phyloP scores from a whole-genome alignment of 208 protist genomes.

The Acanthamoeba royreba region DNA sequence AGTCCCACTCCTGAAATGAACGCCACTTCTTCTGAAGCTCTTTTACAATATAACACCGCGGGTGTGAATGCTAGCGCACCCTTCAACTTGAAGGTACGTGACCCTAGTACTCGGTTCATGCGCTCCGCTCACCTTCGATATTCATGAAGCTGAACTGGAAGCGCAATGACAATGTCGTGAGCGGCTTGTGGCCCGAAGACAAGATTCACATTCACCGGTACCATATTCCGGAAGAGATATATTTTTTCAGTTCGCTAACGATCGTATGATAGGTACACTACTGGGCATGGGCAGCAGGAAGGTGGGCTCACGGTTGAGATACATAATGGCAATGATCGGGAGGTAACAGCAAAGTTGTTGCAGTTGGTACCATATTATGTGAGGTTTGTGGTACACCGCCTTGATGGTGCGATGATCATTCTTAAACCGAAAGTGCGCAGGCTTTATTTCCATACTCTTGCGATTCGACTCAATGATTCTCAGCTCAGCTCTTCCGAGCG shows the following conservation, averaged over 20 bases:
- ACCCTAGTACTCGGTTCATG: not conserved
- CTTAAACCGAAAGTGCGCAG: not conserved
- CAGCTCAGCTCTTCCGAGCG: not conserved
- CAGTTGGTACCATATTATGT: not conserved
- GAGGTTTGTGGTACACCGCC: not conserved
- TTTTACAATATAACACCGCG: not conserved
- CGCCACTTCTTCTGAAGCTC: not conserved
- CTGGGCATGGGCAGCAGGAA: slow-evolving; percentile 7
- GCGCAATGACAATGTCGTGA: not conserved
- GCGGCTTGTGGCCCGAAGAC: not conserved
- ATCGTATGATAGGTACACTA: not conserved
- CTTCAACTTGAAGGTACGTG: not conserved
- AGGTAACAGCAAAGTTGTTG: not conserved
- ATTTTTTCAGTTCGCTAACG: not conserved
- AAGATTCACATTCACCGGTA: not conserved
- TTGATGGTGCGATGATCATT: not conserved
- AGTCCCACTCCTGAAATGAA: not conserved
- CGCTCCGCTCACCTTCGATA: not conserved
- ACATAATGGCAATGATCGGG: not conserved
- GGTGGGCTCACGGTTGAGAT: not conserved
- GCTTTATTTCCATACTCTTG: slow-evolving; percentile 46
- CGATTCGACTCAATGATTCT: not conserved
- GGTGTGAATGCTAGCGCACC: not conserved
- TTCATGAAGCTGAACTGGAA: not conserved
- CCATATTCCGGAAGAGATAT: not conserved